Evolutionary conservation across 2,329 filamentous ascomycete genomes (phyloP).

Genomic region (Sporothrix phasma): DNA sequence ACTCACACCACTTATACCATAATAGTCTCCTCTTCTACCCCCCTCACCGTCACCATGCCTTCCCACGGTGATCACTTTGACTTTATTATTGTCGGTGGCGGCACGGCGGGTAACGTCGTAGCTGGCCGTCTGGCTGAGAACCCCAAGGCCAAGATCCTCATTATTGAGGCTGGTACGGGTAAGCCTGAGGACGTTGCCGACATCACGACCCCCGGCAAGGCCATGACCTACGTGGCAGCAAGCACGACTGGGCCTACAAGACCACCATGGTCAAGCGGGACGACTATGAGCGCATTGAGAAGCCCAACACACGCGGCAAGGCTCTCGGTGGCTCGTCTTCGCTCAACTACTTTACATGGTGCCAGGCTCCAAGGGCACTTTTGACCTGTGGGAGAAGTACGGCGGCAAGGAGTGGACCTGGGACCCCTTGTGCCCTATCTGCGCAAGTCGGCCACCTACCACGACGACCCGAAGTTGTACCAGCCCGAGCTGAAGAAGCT

Average conservation of each 20-base stretch:
- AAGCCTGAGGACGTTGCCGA: conserved; percentile 40
- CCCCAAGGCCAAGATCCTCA: conserved; percentile 35
- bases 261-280: conserved; percentile 48
- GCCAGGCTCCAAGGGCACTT: conserved; percentile 46
- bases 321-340: conserved; percentile 48
- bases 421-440: conserved; percentile 42
- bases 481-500: conserved; percentile 38
- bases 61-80: conserved; percentile 31
- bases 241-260: conserved; percentile 53
- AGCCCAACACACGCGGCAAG: conserved; percentile 53
- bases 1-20: background rate
- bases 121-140: conserved; percentile 43
- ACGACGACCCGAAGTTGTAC: conserved; percentile 42
- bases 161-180: conserved; percentile 39
- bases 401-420: conserved; percentile 60
- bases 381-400: conserved; percentile 60
- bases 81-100: conserved; percentile 33
- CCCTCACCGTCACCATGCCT: conserved; percentile 26
- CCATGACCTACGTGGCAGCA: conserved; percentile 43
- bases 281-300: conserved; percentile 52
- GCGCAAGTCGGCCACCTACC: conserved; percentile 46
- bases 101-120: conserved; percentile 39
- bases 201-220: conserved; percentile 43
- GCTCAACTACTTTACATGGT: conserved; percentile 56
- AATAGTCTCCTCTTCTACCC: too few relatives aligned